Evolutionary conservation across 169 alveolate genomes (phyloP).

Genomic region (Plasmodium billcollinsi): DNA sequence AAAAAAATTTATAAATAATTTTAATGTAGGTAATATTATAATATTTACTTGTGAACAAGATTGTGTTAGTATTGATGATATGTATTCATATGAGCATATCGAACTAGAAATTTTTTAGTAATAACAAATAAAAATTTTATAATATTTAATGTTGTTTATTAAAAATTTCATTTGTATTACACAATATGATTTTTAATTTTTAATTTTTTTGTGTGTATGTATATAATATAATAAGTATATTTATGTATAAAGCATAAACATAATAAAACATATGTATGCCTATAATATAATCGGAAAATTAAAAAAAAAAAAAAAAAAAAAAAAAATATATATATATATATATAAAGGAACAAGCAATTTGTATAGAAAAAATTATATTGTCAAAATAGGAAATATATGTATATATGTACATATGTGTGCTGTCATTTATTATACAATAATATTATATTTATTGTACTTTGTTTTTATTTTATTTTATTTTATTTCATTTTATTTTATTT

Average conservation of each 20-base stretch:
- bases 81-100: conserved; percentile 62
- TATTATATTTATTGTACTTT: neutral
- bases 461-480: neutral
- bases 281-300: conserved; percentile 10
- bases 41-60: conserved; percentile 72
- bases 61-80: conserved; percentile 59
- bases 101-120: conserved; percentile 60
- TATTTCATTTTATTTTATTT: neutral
- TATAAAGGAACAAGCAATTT: neutral
- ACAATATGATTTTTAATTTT: neutral
- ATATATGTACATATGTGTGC: conserved; percentile 4
- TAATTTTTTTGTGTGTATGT: conserved; percentile 18
- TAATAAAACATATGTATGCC: neutral
- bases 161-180: neutral
- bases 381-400: conserved; percentile 2
- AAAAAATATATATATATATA: conserved; percentile 11
- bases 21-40: conserved; percentile 67
- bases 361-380: neutral
- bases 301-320: conserved; percentile 5
- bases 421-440: neutral
- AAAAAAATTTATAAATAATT: conserved; percentile 42
- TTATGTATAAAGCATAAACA: neutral
- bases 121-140: conserved; percentile 1
- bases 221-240: conserved; percentile 12
- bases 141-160: conserved; percentile 3